Evolutionary conservation across 768 basidiomycete genomes (phyloP), one percentile per base, ranked within the genome.

Genomic region (Aureoboletus auriporus): DNA sequence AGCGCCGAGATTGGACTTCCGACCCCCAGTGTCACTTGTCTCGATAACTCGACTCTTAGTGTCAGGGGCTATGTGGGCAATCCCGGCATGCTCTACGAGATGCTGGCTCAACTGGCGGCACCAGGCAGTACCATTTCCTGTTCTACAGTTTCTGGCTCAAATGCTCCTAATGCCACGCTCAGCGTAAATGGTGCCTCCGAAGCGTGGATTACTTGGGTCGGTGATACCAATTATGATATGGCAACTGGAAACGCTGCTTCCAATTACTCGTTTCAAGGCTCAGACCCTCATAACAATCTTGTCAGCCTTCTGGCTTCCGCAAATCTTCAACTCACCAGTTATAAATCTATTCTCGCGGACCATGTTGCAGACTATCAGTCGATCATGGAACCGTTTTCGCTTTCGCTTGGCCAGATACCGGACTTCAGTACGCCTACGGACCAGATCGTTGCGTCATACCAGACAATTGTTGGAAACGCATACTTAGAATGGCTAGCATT

Each of bases 401-500:
- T 89, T 31, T 71, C 76, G 23, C 64, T 89, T 6, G 84, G 83
- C 5, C 80, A 84, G 59, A 75, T 54, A 35, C 74, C 84, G 3
- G 71, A 81, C 46, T 58, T 84, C 31, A 46, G 23, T 9, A 70
- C 63, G 6, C 73, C 85, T 20, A 89, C 86, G 13, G 77, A 87
- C 59, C 69, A 73, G 51, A 67, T 89, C 29, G 69, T 75, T 43
- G 61, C 66, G 1, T 68, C 70, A 42, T 89, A 89, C 58, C 57
- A 71, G 44, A 70, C 73, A 11, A 75, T 80, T 40, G 62, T 65
- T 7, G 84, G 83, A 6, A 78, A 87, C 52, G 57, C 75, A 29
- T 88, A 88, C 58, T 54, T 89, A 23, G 86, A 89, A 61, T 87
- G 84, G 84, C 42, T 89, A 33, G 49, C 80, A 52, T 88, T 89